These are phyloP conservation scores for Achaetomiella virescens DNA, from an alignment of 495 filamentous ascomycete genomes.

Conservation along the genomic window DNA sequence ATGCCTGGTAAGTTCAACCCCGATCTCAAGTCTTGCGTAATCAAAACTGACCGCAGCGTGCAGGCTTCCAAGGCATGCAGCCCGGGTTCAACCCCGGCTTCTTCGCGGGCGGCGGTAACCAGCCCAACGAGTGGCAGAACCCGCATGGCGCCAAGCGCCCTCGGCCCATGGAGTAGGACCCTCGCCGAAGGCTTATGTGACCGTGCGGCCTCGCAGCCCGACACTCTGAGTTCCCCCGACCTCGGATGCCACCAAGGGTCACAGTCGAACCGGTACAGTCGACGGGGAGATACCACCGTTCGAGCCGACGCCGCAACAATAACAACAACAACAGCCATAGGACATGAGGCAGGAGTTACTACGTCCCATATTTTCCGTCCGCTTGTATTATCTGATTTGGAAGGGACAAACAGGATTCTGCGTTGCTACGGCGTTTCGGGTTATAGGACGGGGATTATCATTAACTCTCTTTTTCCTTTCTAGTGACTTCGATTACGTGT, in stretches of 20 bases:
- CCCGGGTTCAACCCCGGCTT: conserved; percentile 76
- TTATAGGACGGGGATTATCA: neutral
- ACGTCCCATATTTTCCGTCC: neutral
- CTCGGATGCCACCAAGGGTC: too few relatives aligned
- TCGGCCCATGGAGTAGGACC: conserved; percentile 38
- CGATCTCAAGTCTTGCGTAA: neutral
- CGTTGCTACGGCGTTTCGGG: neutral
- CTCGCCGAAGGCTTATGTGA: neutral
- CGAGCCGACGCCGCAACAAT: neutral
- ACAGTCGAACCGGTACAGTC: too few relatives aligned
- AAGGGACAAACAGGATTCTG: neutral
- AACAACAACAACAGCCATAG: neutral
- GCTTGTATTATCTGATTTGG: neutral
- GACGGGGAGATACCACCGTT: neutral
- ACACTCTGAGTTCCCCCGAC: too few relatives aligned
- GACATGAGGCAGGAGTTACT: neutral
- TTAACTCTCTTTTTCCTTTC: neutral
- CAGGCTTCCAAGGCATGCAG: conserved; percentile 62
- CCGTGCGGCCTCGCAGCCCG: too few relatives aligned
- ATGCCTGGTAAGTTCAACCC: conserved; percentile 50
- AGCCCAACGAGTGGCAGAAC: conserved; percentile 55
- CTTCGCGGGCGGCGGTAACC: conserved; percentile 49
- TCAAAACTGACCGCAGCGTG: conserved; percentile 1
- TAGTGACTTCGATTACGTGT: neutral
- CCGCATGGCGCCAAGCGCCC: conserved; percentile 79